Base-by-base conservation (phyloP, 2,329 filamentous ascomycete genomes). In the Cryphonectria radicalis region DNA sequence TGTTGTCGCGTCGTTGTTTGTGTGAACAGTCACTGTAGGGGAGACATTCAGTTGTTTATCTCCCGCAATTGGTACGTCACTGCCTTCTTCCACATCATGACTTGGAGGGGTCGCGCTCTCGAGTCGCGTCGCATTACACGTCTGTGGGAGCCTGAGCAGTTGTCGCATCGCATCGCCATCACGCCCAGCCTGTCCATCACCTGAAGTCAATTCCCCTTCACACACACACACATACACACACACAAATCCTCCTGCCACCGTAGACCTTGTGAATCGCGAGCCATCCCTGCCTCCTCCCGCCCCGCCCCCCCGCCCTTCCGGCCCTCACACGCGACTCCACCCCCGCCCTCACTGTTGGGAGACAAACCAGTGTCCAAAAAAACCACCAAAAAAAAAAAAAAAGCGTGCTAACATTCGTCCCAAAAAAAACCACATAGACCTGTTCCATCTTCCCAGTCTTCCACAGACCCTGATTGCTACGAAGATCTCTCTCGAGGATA, bases 1-100 rank as follows among this genome's bases (percentile, higher is more conserved):
- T 66, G 66, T 67, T 68, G 63, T 55, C 17, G 57, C 67, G 59
- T 72, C 53, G 60, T 69, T 76, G 66, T n/a, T 67, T 60, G 72
- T 60, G 72, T 77, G 79, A 80, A 79, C 82, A 82, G 78, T 74
- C 74, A 76, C 80, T 83, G 82, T 84, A 85, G 93, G 94, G 93
- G 94, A 97, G 92, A 94, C 94, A 97, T 97, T 97, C 83, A 91
- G 82, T 97, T 97, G 94, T 97, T 94, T 86, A 93, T 97, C 94
- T 97, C 94, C 92, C 89, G 84, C 88, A 88, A 82, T 88, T 85
- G 88, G 89, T 91, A 90, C 71, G 68, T 73, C 72, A 73, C 85
- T 86, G 86, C 82, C 84, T 63, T 73, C 74, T 72, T 63, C 71
- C 70, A 50, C 46, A 72, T 67, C 42, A 66, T 42, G 67, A 70